phyloP scores from a whole-genome alignment of 495 filamentous ascomycete species.

The Trypethelium eluteriae region DNA sequence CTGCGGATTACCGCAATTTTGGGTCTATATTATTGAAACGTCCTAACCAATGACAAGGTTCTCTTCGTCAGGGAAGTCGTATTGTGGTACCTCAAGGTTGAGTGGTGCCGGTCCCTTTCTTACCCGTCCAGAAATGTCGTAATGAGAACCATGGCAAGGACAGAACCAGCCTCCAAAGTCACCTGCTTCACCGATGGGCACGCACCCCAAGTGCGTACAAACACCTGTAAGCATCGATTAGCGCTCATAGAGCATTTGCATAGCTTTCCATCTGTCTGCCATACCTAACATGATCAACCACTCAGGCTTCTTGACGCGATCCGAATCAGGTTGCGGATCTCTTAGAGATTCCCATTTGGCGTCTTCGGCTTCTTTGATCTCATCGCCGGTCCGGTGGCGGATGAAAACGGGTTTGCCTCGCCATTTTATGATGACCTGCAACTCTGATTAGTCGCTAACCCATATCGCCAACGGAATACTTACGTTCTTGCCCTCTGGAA shows the following conservation, averaged over 20 bases:
- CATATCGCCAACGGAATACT: slow-evolving; percentile 28
- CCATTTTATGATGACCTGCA: slow-evolving; percentile 98
- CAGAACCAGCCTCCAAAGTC: slow-evolving; percentile 99
- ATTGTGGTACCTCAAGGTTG: slow-evolving; percentile 90
- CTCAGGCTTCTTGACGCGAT: slow-evolving; percentile 95
- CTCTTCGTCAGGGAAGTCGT: slow-evolving; percentile 50
- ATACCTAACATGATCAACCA: slow-evolving; percentile 98
- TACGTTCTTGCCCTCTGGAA: slow-evolving; percentile 99
- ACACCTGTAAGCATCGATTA: slow-evolving; percentile 52
- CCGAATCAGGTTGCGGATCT: slow-evolving; percentile 83
- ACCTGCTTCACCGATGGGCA: slow-evolving; percentile 96
- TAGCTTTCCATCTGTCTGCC: slow-evolving; percentile 17
- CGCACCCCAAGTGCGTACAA: slow-evolving; percentile 98
- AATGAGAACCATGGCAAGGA: slow-evolving; percentile 99
- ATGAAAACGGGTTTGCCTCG: slow-evolving; percentile 99
- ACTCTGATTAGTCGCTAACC: neutral
- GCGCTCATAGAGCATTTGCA: neutral
- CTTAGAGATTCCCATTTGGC: slow-evolving; percentile 62
- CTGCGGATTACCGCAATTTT: neutral
- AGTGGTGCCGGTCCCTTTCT: slow-evolving; percentile 92
- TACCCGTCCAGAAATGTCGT: slow-evolving; percentile 96
- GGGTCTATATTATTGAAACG: neutral
- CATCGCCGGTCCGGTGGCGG: slow-evolving; percentile 83
- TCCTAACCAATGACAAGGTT: slow-evolving; percentile 39
- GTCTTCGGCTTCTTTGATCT: slow-evolving; percentile 52